These are phyloP conservation scores for Phytopythium litorale DNA, from an alignment of 352 stramenopile species.

Conservation along the genomic window DNA sequence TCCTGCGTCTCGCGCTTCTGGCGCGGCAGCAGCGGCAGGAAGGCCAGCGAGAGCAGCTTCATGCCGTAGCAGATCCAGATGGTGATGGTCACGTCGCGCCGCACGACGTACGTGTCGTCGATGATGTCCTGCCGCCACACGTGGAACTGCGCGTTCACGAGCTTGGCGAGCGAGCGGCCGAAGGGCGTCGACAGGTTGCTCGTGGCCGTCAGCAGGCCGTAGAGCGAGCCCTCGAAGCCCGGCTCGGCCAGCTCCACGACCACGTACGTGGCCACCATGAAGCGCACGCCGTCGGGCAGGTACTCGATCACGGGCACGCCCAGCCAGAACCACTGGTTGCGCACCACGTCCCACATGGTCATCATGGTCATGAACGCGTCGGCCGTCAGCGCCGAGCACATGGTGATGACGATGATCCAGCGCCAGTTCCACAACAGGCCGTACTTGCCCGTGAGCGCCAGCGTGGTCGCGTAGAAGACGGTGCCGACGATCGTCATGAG, in stretches of 20 bases:
- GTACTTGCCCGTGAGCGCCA: conserved; percentile 38
- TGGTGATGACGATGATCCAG: conserved; percentile 33
- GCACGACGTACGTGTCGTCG: conserved; percentile 33
- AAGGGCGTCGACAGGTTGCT: conserved; percentile 49
- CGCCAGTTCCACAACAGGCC: conserved; percentile 64
- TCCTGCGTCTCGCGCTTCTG: conserved; percentile 50
- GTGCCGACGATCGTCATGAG: conserved; percentile 46
- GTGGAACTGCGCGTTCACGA: conserved; percentile 49
- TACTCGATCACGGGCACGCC: conserved; percentile 48
- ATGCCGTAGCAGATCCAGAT: conserved; percentile 53
- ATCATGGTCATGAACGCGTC: conserved; percentile 53
- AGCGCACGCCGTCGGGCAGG: conserved; percentile 43
- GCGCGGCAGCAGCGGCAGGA: conserved; percentile 41
- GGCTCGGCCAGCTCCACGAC: conserved; percentile 52
- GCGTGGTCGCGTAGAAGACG: conserved; percentile 30
- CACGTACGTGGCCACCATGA: conserved; percentile 59
- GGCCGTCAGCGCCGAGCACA: conserved; percentile 28
- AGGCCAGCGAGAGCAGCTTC: conserved; percentile 49
- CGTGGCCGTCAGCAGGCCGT: conserved; percentile 50
- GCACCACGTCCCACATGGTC: conserved; percentile 46
- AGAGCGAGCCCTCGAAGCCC: conserved; percentile 51
- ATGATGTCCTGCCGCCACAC: conserved; percentile 47
- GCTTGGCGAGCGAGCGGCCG: conserved; percentile 37
- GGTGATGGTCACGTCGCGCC: conserved; percentile 55
- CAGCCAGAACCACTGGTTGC: conserved; percentile 65